These are phyloP conservation scores for Cladophialophora exuberans DNA, from an alignment of 2,329 filamentous ascomycete genomes.

Conservation along the genomic window DNA sequence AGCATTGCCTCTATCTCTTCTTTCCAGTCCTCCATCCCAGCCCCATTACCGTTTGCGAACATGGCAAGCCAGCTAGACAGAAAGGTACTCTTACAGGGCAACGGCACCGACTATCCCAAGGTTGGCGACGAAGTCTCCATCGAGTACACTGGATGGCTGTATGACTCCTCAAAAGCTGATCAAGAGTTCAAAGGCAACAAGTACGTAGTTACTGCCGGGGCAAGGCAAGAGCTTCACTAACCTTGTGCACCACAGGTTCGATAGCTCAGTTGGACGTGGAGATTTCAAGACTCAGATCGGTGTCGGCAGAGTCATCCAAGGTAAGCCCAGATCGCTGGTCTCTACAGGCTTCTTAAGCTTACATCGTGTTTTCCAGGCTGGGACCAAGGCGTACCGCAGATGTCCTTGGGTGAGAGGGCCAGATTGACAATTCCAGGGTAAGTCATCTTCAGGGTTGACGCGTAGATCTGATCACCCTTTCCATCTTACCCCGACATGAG, in stretches of 20 bases:
- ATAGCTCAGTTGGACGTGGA: conserved; percentile 77
- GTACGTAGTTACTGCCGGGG: conserved; percentile 56
- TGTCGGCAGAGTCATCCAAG: conserved; percentile 80
- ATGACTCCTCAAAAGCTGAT: conserved; percentile 59
- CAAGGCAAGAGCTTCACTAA: not conserved
- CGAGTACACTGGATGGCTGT: conserved; percentile 88
- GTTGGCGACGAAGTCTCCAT: conserved; percentile 77
- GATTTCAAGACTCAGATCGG: conserved; percentile 81
- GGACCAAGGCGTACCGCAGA: conserved; percentile 82
- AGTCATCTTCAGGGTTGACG: conserved; percentile 35
- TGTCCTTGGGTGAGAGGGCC: conserved; percentile 90
- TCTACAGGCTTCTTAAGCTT: conserved; percentile 4
- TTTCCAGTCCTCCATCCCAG: no score
- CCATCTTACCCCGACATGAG: not conserved
- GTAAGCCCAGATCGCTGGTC: conserved; percentile 51
- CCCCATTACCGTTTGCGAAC: conserved; percentile 19
- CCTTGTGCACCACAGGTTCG: conserved; percentile 66
- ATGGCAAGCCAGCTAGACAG: conserved; percentile 58
- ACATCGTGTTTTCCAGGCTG: conserved; percentile 60
- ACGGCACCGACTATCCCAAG: conserved; percentile 62
- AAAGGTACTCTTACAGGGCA: conserved; percentile 64
- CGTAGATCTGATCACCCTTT: not conserved
- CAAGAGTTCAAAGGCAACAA: conserved; percentile 57
- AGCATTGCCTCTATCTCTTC: not conserved
- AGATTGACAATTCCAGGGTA: conserved; percentile 80